These are phyloP conservation scores for Nannochloropsis gaditana DNA, from an alignment of 108 stramenopile genomes.

Conservation along the genomic window DNA sequence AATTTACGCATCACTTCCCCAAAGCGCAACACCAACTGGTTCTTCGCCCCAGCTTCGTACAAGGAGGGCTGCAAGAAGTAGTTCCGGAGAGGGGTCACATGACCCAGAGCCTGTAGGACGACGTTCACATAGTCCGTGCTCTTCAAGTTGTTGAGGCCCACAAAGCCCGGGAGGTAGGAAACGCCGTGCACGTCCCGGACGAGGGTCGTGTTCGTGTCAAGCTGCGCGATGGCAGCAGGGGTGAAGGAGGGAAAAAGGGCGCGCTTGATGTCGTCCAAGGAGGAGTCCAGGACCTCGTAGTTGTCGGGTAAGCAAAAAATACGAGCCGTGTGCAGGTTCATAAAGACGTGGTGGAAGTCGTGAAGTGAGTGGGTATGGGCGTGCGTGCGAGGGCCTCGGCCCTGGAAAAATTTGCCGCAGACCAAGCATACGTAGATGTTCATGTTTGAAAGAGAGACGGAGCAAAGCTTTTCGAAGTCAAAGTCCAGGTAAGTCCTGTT, in stretches of 20 bases:
- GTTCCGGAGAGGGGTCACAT: conserved; percentile 81
- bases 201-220: conserved; percentile 69
- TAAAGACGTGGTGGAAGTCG: conserved; percentile 82
- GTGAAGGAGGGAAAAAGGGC: conserved; percentile 76
- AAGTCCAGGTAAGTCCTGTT: conserved; percentile 86
- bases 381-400: conserved; percentile 77
- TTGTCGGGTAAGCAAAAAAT: conserved; percentile 89
- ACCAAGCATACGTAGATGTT: conserved; percentile 95
- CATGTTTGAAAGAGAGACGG: conserved; percentile 74
- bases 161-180: conserved; percentile 86
- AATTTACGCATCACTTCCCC: conserved; percentile 85
- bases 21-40: conserved; percentile 65
- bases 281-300: conserved; percentile 83
- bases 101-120: conserved; percentile 79
- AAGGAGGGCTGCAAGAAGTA: conserved; percentile 69
- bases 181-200: conserved; percentile 82
- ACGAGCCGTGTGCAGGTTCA: conserved; percentile 62
- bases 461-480: conserved; percentile 85
- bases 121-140: conserved; percentile 88
- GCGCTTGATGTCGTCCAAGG: conserved; percentile 70
- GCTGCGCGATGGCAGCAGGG: conserved; percentile 56
- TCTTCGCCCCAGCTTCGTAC: conserved; percentile 28
- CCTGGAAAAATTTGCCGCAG: conserved; percentile 96
- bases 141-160: conserved; percentile 85
- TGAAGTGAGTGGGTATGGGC: conserved; percentile 89